Percentiles rank a stretch among this genome's conserved stretches.
phyloP scores from a whole-genome alignment of 495 filamentous ascomycete species.

The Sphaerosporella brunnea region DNA sequence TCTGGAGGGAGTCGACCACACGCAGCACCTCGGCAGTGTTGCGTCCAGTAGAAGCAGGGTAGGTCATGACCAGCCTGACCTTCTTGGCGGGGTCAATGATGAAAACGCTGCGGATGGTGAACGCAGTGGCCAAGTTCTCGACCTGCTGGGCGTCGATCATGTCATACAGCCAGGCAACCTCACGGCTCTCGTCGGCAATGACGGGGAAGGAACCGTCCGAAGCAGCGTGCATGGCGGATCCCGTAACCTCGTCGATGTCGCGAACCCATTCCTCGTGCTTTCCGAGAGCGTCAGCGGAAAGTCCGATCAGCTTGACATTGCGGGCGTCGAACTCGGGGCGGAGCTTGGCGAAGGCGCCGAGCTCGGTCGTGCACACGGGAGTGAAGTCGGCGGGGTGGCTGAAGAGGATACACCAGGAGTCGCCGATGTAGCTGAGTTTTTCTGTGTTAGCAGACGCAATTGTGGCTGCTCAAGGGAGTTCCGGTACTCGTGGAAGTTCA shows the following conservation, averaged over 20 bases:
- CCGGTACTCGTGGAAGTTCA: slow-evolving; percentile 41
- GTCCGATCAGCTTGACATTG: slow-evolving; percentile 85
- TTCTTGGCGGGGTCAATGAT: slow-evolving; percentile 54
- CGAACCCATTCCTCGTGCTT: slow-evolving; percentile 65
- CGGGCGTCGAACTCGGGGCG: slow-evolving; percentile 92
- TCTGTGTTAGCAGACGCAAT: not conserved
- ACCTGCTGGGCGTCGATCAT: slow-evolving; percentile 37
- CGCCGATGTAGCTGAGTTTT: slow-evolving; percentile 32
- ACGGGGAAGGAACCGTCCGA: slow-evolving; percentile 37
- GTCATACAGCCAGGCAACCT: slow-evolving; percentile 48
- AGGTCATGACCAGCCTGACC: slow-evolving; percentile 45
- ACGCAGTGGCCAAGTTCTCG: slow-evolving; percentile 27
- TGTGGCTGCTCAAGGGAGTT: not conserved
- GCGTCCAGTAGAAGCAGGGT: slow-evolving; percentile 46
- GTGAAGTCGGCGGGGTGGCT: slow-evolving; percentile 57
- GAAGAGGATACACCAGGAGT: slow-evolving; percentile 49
- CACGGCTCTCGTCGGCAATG: slow-evolving; percentile 48
- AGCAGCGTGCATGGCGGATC: slow-evolving; percentile 19
- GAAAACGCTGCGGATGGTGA: slow-evolving; percentile 52
- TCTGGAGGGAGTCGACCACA: slow-evolving; percentile 49
- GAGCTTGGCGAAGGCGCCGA: slow-evolving; percentile 90
- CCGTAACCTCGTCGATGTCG: slow-evolving; percentile 87
- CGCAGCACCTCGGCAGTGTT: slow-evolving; percentile 49
- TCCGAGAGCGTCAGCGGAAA: slow-evolving; percentile 63
- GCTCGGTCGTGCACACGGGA: slow-evolving; percentile 69